Evolutionary conservation across 2,329 filamentous ascomycete genomes (phyloP).

Genomic region (Cordyceps fumosorosea): DNA sequence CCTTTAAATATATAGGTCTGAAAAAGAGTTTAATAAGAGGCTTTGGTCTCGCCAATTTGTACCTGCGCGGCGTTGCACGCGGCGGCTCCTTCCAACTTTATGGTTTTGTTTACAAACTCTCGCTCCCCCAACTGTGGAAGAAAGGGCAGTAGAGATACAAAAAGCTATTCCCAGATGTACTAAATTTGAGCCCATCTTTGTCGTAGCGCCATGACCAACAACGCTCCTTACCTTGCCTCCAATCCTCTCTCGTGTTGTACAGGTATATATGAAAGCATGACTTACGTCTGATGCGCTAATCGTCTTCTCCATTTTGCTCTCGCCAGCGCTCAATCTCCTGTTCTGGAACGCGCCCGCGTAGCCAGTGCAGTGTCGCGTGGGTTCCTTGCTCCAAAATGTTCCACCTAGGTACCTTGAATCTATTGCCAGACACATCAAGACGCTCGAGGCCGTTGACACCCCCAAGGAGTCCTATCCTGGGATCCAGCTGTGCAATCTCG

Average conservation of each 20-base stretch:
- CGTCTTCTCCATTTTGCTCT: slow-evolving; percentile 35
- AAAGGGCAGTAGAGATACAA: background rate
- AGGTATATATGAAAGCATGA: background rate
- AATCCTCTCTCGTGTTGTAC: background rate
- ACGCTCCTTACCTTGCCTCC: background rate
- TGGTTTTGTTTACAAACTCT: background rate
- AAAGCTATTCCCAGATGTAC: background rate
- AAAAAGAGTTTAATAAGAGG: background rate
- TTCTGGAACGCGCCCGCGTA: slow-evolving; percentile 67
- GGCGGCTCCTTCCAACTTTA: background rate
- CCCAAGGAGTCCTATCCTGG: slow-evolving; percentile 70
- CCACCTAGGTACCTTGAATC: slow-evolving; percentile 80
- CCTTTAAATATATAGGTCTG: background rate
- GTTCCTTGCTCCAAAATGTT: slow-evolving; percentile 82
- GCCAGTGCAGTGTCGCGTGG: slow-evolving; percentile 73
- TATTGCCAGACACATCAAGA: slow-evolving; percentile 76
- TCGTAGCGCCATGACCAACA: background rate
- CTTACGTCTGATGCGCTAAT: background rate
- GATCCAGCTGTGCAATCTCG: slow-evolving; percentile 74
- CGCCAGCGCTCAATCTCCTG: slow-evolving; percentile 53
- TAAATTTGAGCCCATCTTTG: no score
- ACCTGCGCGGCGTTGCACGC: no score
- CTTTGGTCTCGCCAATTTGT: background rate
- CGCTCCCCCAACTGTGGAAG: background rate
- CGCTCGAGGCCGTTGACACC: slow-evolving; percentile 53